phyloP scores from a whole-genome alignment of 2,329 filamentous ascomycete species.

The Colletotrichum zoysiae region DNA sequence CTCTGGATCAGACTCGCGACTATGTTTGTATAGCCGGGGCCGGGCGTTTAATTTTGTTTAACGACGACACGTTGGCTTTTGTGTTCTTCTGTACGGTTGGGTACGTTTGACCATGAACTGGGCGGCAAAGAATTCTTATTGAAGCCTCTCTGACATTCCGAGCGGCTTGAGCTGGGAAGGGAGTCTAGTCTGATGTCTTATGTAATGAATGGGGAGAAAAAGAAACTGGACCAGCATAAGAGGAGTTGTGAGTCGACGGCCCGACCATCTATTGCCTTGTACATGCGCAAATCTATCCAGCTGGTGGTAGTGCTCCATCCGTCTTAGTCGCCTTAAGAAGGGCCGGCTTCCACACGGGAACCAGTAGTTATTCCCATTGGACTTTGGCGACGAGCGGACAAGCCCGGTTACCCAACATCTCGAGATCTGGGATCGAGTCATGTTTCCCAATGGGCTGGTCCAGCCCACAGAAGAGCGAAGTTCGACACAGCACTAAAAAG shows the following conservation, averaged over 20 bases:
- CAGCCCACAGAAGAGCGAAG: neutral
- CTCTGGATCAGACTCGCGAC: neutral
- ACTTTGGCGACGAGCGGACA: neutral
- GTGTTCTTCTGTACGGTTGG: neutral
- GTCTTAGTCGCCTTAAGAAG: neutral
- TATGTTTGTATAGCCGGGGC: neutral
- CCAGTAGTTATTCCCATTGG: neutral
- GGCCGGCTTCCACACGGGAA: neutral
- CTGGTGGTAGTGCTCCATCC: no score
- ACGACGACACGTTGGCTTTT: slow-evolving; percentile 34
- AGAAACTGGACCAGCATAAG: neutral
- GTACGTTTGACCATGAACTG: slow-evolving; percentile 25
- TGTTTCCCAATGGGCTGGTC: neutral
- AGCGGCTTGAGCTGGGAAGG: slow-evolving; percentile 11
- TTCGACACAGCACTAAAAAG: no score
- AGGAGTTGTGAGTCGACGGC: neutral
- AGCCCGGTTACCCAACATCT: neutral
- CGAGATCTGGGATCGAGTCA: neutral
- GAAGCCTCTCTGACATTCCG: neutral
- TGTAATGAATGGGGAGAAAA: slow-evolving; percentile 20
- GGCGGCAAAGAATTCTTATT: slow-evolving; percentile 23
- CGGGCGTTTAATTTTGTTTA: slow-evolving; percentile 24
- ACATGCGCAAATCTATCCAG: neutral
- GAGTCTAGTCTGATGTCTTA: slow-evolving; percentile 20
- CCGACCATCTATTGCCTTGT: neutral